Evolutionary conservation across 352 stramenopile species (phyloP).

Genomic region (Pythium biforme): DNA sequence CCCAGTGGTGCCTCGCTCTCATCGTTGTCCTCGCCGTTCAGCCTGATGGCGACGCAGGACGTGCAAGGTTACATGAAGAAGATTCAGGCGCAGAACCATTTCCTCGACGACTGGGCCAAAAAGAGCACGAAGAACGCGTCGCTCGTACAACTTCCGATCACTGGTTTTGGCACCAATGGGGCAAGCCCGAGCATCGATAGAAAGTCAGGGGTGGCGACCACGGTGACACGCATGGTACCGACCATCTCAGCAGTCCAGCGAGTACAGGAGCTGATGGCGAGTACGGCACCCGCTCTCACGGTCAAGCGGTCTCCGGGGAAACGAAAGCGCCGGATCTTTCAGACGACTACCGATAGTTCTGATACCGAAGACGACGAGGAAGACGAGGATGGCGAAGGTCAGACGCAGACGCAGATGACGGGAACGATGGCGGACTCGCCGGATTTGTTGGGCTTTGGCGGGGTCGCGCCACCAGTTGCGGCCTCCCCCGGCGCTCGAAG

Average conservation of each 20-base stretch:
- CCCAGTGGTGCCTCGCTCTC: constrained; percentile 15
- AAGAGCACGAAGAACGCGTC: constrained; percentile 14
- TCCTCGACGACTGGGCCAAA: constrained; percentile 24
- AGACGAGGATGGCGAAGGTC: constrained; percentile 4
- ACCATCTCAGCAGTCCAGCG: constrained; percentile 22
- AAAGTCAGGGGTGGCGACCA: background rate
- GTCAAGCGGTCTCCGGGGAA: constrained; percentile 14
- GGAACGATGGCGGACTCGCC: constrained; percentile 16
- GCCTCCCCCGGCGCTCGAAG: background rate
- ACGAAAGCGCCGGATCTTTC: constrained; percentile 26
- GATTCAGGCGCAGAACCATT: constrained; percentile 24
- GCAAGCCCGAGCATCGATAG: background rate
- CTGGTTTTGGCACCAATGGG: constrained; percentile 1
- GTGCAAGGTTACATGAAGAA: constrained; percentile 26
- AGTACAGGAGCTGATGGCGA: constrained; percentile 14
- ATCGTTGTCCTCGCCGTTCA: constrained; percentile 26
- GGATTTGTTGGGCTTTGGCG: constrained; percentile 21
- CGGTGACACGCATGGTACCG: background rate
- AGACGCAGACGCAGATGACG: constrained; percentile 16
- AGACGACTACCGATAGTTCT: background rate
- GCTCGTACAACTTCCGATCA: constrained; percentile 5
- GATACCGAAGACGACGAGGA: constrained; percentile 18
- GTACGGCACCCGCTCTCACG: background rate
- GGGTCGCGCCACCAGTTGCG: constrained; percentile 14
- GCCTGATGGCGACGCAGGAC: constrained; percentile 28